These are phyloP conservation scores for Pseudogymnoascus sp. DNA, from an alignment of 2,329 filamentous ascomycete species.

Conservation along the genomic window DNA sequence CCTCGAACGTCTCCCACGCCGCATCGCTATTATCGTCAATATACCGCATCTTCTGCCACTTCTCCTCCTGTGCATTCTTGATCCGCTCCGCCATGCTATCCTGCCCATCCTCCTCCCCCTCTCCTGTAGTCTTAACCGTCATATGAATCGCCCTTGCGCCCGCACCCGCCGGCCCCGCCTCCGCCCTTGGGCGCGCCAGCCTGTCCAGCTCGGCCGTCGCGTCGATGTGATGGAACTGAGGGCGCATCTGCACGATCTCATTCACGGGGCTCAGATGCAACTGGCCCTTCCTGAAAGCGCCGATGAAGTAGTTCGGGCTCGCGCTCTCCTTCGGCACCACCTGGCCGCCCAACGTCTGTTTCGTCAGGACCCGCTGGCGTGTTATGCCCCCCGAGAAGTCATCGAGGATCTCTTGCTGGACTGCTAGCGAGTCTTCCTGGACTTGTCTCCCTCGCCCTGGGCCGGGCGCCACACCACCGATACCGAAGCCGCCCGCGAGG, in stretches of 20 bases:
- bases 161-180: slow-evolving; percentile 40
- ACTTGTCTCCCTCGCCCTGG: slow-evolving; percentile 31
- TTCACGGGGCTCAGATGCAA: slow-evolving; percentile 79
- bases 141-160: slow-evolving; percentile 66
- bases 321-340: slow-evolving; percentile 60
- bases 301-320: slow-evolving; percentile 68
- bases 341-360: slow-evolving; percentile 80
- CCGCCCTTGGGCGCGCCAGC: slow-evolving; percentile 35
- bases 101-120: slow-evolving; percentile 56
- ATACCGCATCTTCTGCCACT: slow-evolving; percentile 74
- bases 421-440: slow-evolving; percentile 39
- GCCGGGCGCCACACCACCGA: slow-evolving; percentile 38
- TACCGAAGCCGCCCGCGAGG: slow-evolving; percentile 65
- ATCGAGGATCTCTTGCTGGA: slow-evolving; percentile 33
- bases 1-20: slow-evolving; percentile 69
- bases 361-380: slow-evolving; percentile 64
- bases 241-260: slow-evolving; percentile 79
- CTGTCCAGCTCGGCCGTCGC: slow-evolving; percentile 62
- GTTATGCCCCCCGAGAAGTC: slow-evolving; percentile 63
- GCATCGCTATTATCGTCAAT: slow-evolving; percentile 71
- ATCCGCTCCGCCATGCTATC: slow-evolving; percentile 71
- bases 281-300: slow-evolving; percentile 79
- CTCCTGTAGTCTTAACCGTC: slow-evolving; percentile 70
- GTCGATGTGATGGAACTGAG: slow-evolving; percentile 89
- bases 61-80: slow-evolving; percentile 69